Percentiles rank a stretch among this genome's conserved stretches.
Conservation (phyloP, 2,329 filamentous ascomycete genomes). For the Alternaria sp. region DNA sequence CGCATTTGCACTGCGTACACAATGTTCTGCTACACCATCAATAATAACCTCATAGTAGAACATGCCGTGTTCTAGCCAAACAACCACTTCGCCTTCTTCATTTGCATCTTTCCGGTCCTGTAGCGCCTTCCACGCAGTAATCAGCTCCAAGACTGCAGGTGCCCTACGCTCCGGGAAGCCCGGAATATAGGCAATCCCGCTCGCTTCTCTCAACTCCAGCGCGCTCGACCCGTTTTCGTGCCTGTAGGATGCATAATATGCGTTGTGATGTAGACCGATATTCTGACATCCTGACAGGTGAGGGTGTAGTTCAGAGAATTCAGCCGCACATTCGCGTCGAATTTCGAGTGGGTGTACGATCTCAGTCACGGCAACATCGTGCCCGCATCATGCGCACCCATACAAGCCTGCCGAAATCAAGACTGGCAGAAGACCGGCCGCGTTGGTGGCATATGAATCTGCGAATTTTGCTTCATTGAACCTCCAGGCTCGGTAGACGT, state of each 20-base stretch:
- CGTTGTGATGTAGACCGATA: not conserved
- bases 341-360: not conserved
- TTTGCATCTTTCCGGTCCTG: not conserved
- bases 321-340: not conserved
- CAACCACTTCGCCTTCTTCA: not conserved
- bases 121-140: not conserved
- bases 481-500: not conserved
- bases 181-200: rapidly evolving
- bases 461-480: not conserved
- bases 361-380: not conserved
- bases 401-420: not conserved
- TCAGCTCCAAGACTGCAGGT: not conserved
- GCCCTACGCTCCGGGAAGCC: not conserved
- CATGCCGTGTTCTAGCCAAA: not conserved
- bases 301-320: not conserved
- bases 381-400: not conserved
- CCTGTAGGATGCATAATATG: not conserved
- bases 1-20: not conserved
- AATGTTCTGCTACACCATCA: not conserved
- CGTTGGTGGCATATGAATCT: not conserved
- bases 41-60: too few relatives aligned
- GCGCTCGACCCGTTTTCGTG: rapidly evolving
- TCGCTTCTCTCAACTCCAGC: not conserved
- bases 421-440: not conserved
- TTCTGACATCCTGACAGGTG: not conserved